Evolutionary conservation across 2,329 filamentous ascomycete species (phyloP), one percentile per base, ranked within the genome.

Genomic region (Penicillium sumatraense): DNA sequence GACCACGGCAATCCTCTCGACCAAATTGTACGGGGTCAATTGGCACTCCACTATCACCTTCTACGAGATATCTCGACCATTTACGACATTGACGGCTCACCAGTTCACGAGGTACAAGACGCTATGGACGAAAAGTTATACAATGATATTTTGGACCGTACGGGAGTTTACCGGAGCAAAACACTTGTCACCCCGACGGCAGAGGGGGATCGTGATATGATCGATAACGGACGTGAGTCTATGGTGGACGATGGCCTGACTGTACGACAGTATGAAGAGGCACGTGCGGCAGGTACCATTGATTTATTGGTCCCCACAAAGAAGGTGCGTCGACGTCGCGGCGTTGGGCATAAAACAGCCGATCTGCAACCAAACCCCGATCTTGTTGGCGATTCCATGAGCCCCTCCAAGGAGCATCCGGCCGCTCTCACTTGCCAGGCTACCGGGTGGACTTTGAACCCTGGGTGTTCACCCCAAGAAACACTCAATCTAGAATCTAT

Each of bases 1-100:
- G 92, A 98, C 63, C 86, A 91, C 62, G 96, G 96, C 16, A 99
- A 99, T 66, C 95, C 95, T 5, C 78, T 99, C 64, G 96, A 97
- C 70, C 86, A 93, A 46, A 86, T 99, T 56, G 87, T 99, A 53
- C 88, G 95, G 62, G 93, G 91, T 14, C 96, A 99, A 74, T 82
- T 99, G 46, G 90, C 89, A 23, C 82, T 99, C 18, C 87, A 87
- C 14, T 97, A 96, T 70, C 91, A 97, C 72, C 81, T 89, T 21
- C 80, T 99, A 57, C 88, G 87, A 61, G 86, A 89, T 64, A 83
- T 87, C 54, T 93, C 93, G 14, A 95, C 91, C 8, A 87, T 99
- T 9, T 97, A 97, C 77, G 96, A 99, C 75, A 71, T 75, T 52
- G 78, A 81, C 55, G 79, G 79, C 18, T 71, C 68, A 6, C 72